phyloP scores from a whole-genome alignment of 345 rosid species.

The Mercurialis annua region DNA sequence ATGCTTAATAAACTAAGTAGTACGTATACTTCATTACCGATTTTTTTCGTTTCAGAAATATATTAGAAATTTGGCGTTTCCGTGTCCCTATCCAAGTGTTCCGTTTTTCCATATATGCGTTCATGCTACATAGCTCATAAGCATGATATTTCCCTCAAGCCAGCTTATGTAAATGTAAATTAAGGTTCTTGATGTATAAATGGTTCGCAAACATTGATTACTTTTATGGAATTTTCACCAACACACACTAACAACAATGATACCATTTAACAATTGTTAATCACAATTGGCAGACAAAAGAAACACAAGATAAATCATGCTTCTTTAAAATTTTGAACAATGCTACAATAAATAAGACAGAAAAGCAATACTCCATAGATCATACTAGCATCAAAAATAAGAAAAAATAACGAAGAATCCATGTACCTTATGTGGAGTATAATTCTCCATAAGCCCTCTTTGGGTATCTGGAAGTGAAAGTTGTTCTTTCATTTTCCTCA shows the following conservation, averaged over 20 bases:
- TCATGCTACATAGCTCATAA: background rate
- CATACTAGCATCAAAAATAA: background rate
- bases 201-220: background rate
- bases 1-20: no score
- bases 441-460: slow-evolving; percentile 14
- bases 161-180: no score
- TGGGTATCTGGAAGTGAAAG: slow-evolving; percentile 25
- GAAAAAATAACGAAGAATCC: background rate
- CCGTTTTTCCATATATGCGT: background rate
- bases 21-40: no score
- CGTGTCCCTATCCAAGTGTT: no score
- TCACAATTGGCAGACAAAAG: background rate
- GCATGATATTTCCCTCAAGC: no score
- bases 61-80: no score
- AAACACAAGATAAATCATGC: background rate
- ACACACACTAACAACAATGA: background rate
- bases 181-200: no score
- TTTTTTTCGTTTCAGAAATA: no score
- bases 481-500: slow-evolving; percentile 33
- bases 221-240: background rate
- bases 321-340: background rate
- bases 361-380: background rate
- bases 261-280: background rate
- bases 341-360: background rate
- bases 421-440: slow-evolving; percentile 9